Conservation (phyloP, 129 eudicot species). For the Centrapalus pauciflorus region DNA sequence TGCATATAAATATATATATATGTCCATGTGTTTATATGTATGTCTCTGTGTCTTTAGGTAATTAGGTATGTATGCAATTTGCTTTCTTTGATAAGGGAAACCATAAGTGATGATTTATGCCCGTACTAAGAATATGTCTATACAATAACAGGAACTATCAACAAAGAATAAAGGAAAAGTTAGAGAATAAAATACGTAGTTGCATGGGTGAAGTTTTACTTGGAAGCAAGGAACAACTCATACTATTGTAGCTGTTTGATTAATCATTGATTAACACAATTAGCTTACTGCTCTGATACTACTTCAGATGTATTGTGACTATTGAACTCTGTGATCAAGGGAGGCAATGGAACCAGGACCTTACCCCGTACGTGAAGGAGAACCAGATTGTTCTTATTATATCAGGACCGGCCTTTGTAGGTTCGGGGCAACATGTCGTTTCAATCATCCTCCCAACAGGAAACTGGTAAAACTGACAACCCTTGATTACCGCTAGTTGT, state of each 20-base stretch:
- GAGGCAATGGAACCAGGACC: slow-evolving; percentile 75
- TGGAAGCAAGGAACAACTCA: neutral
- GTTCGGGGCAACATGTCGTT: slow-evolving; percentile 87
- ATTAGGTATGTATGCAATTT: neutral
- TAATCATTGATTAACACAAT: neutral
- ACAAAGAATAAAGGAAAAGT: neutral
- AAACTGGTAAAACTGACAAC: slow-evolving; percentile 62
- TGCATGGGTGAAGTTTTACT: neutral
- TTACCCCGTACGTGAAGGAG: slow-evolving; percentile 92
- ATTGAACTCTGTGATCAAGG: slow-evolving; percentile 67
- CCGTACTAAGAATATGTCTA: neutral
- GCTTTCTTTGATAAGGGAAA: neutral
- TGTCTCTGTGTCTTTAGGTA: neutral
- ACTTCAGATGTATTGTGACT: slow-evolving; percentile 83
- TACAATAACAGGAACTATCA: neutral
- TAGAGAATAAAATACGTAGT: neutral
- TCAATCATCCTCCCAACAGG: slow-evolving; percentile 94
- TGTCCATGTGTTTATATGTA: neutral
- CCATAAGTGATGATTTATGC: neutral
- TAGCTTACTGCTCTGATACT: slow-evolving; percentile 20
- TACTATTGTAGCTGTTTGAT: neutral
- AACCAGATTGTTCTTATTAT: slow-evolving; percentile 91
- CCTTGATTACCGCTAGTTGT: no score
- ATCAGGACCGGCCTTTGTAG: slow-evolving; percentile 94
- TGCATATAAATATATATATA: neutral